These are phyloP conservation scores for Solanum acaule DNA, from an alignment of 257 asterid species.

Conservation along the genomic window DNA sequence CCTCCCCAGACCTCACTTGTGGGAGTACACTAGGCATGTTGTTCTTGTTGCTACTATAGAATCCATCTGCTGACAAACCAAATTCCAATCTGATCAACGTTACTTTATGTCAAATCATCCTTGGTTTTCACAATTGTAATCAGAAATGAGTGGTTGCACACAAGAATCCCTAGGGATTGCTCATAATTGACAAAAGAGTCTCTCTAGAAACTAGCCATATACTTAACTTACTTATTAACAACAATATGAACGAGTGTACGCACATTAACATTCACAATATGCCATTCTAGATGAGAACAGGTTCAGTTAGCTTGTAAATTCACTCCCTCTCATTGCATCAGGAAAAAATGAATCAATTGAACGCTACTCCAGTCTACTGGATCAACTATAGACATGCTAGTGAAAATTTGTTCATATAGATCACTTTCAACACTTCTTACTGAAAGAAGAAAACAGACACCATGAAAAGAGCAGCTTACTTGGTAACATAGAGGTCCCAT, in stretches of 20 bases:
- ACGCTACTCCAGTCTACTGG: not conserved
- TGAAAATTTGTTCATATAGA: not conserved
- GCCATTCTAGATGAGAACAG: not conserved
- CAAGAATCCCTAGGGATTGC: not conserved
- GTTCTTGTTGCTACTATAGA: not conserved
- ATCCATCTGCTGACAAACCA: not conserved
- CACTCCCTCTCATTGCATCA: not conserved
- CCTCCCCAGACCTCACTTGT: not conserved
- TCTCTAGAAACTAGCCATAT: not conserved
- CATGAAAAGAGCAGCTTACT: conserved; percentile 37
- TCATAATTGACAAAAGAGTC: not conserved
- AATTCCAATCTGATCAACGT: not conserved
- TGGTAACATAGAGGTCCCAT: conserved; percentile 84
- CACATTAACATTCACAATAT: not conserved
- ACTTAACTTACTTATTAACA: not conserved
- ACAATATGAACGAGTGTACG: not conserved
- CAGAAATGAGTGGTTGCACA: not conserved
- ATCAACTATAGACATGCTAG: not conserved
- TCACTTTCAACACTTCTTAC: not conserved
- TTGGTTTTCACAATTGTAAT: not conserved
- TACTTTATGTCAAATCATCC: not conserved
- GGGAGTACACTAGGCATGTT: not conserved
- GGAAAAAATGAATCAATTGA: not conserved
- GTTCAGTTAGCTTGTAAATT: not conserved
- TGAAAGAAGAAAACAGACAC: not conserved